phyloP scores from a whole-genome alignment of 1,284 basidiomycete genomes.

The Peniophora sp. region DNA sequence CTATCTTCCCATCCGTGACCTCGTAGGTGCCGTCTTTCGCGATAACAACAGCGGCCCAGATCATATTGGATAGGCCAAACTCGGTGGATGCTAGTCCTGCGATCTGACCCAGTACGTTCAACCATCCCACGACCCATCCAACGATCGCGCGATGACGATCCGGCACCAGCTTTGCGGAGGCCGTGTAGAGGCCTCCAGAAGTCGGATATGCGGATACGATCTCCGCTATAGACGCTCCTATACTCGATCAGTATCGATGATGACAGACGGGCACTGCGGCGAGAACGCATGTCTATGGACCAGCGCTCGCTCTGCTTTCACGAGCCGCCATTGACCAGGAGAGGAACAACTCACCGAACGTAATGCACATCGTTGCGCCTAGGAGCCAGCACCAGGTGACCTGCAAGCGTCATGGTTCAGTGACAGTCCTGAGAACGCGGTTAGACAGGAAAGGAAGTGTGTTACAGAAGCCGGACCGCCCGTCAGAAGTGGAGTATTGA shows the following conservation, averaged over 20 bases:
- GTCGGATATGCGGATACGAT: conserved; percentile 78
- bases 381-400: conserved; percentile 80
- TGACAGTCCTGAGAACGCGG: not conserved
- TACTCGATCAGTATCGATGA: too few species aligned
- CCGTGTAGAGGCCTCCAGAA: conserved; percentile 76
- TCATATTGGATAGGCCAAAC: conserved; percentile 86
- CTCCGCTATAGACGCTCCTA: conserved; percentile 69
- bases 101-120: conserved; percentile 84
- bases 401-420: conserved; percentile 17
- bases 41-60: conserved; percentile 68
- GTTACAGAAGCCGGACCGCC: conserved; percentile 71
- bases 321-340: too few species aligned
- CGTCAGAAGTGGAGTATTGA: conserved; percentile 69
- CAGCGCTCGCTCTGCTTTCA: too few species aligned
- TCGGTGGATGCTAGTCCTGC: conserved; percentile 83
- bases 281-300: too few species aligned
- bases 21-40: conserved; percentile 45
- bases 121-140: conserved; percentile 78
- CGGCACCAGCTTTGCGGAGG: conserved; percentile 73
- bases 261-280: too few species aligned
- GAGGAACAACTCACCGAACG: conserved; percentile 34
- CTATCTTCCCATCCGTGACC: conserved; percentile 56
- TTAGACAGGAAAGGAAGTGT: conserved; percentile 1
- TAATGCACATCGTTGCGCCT: conserved; percentile 68
- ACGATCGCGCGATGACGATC: conserved; percentile 56